Evolutionary conservation across 768 basidiomycete species (phyloP).

Genomic region (Suillus luteus): DNA sequence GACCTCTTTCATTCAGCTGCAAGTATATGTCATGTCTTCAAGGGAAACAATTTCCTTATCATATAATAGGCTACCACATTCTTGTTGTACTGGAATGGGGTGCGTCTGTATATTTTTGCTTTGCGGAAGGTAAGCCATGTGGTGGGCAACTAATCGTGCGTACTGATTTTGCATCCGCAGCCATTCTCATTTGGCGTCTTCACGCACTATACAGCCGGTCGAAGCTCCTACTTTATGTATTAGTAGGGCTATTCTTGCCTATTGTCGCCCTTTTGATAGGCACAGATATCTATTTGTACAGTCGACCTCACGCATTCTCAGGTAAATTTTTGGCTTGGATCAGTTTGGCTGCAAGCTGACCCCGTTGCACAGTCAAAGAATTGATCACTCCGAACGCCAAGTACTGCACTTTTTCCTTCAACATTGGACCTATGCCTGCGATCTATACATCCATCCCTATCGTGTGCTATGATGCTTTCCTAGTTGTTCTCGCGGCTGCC

Average conservation of each 20-base stretch:
- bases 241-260: not conserved
- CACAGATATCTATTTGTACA: not conserved
- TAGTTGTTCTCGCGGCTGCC: not conserved
- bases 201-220: not conserved
- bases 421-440: not conserved
- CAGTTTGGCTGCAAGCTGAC: not conserved
- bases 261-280: slow-evolving; percentile 1
- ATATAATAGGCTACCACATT: not conserved
- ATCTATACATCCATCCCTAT: slow-evolving; percentile 2
- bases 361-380: not conserved
- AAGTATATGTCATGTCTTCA: not conserved
- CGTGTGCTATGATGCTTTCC: not conserved
- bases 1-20: not conserved
- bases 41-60: not conserved
- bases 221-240: not conserved
- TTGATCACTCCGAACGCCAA: not conserved
- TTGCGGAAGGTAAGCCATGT: not conserved
- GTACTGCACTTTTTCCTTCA: not conserved
- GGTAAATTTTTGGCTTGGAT: not conserved
- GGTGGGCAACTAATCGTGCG: not conserved
- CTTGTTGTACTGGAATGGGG: not conserved
- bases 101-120: not conserved
- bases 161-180: not conserved
- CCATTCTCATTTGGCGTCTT: slow-evolving; percentile 2
- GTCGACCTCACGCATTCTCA: not conserved